Base-by-base conservation (phyloP, 495 filamentous ascomycete genomes). In the Tuber magnatum region DNA sequence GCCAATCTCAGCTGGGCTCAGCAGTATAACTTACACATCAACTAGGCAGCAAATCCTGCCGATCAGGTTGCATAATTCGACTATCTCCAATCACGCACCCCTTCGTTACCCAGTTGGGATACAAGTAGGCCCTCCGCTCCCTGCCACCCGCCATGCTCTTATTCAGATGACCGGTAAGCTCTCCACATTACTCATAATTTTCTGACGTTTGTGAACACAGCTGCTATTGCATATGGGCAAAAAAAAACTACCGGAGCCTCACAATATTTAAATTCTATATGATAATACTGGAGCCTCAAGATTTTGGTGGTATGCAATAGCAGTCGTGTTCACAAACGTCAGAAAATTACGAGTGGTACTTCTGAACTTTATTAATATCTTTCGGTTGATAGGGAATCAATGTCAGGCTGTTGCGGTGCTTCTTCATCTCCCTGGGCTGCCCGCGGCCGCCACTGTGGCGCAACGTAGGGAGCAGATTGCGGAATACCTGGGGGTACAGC, bases 21-120 rank as follows among this genome's bases (percentile, higher is more conserved):
- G 0, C 6, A 24, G 46, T 48, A 48, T 24, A 8, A 24, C 46
- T 48, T 48, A 48, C 46, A 48, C 8, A 5, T 48, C 65, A 78
- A 73, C 70, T 28, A 73, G 76, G 68, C 74, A 76, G n/a, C 71
- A 71, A 28, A 24, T 77, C 32, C 61, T 76, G 10, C 70, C 70
- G n/a, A 68, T 78, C 40, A 71, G 68, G 40, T 69, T 71, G 32
- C 71, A 71, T 43, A 73, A 78, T 51, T 38, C 71, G 41, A 68
- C 74, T 35, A 3, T 69, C 28, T 71, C 46, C 68, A 56, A 69
- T 41, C 61, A 68, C 40, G 75, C 18, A 68, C 74, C 70, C 3
- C 74, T 73, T 73, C 71, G 71, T 68, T 73, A 68, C 46, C 77
- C 74, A 43, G 46, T 40, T 51, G 46, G 44, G 51, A 39, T 77